These are phyloP conservation scores for Microdochium trichocladiopsis DNA, from an alignment of 2,329 filamentous ascomycete genomes.

Conservation along the genomic window DNA sequence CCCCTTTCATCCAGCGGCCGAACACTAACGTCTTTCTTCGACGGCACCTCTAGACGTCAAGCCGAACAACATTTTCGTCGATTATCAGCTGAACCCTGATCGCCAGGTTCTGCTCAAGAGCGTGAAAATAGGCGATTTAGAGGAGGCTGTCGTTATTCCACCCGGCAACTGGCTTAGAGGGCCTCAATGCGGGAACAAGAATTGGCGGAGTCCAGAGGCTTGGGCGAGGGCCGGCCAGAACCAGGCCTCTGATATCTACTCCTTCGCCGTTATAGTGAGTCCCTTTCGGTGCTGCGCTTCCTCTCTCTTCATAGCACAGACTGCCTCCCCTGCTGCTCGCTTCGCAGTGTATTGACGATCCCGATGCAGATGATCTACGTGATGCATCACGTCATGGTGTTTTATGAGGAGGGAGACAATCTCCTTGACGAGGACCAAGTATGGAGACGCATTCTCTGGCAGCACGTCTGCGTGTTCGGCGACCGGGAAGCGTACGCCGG, in stretches of 20 bases:
- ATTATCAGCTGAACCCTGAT: conserved; percentile 14
- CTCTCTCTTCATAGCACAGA: neutral
- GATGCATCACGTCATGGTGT: conserved; percentile 19
- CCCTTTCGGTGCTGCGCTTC: too few species aligned
- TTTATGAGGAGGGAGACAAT: conserved; percentile 13
- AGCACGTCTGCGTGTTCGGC: conserved; percentile 4
- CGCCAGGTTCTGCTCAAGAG: conserved; percentile 10
- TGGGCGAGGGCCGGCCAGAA: conserved; percentile 21
- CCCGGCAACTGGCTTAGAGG: conserved; percentile 14
- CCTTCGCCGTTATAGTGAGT: conserved; percentile 22
- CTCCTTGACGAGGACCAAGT: conserved; percentile 11
- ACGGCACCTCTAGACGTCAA: conserved; percentile 19
- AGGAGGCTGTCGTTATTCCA: conserved; percentile 17
- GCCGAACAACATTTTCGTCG: conserved; percentile 26
- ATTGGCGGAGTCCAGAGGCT: conserved; percentile 26
- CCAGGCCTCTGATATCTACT: conserved; percentile 24
- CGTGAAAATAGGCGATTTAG: conserved; percentile 21
- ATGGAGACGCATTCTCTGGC: conserved; percentile 12
- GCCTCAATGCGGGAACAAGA: conserved; percentile 23
- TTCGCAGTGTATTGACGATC: too few species aligned
- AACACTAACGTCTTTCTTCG: too few species aligned
- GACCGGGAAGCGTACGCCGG: neutral
- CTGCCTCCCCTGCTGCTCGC: neutral
- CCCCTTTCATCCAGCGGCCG: neutral
- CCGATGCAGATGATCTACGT: conserved; percentile 15